Evolutionary conservation across 2,329 filamentous ascomycete genomes (phyloP).

Genomic region (Beauveria rudraprayagi): DNA sequence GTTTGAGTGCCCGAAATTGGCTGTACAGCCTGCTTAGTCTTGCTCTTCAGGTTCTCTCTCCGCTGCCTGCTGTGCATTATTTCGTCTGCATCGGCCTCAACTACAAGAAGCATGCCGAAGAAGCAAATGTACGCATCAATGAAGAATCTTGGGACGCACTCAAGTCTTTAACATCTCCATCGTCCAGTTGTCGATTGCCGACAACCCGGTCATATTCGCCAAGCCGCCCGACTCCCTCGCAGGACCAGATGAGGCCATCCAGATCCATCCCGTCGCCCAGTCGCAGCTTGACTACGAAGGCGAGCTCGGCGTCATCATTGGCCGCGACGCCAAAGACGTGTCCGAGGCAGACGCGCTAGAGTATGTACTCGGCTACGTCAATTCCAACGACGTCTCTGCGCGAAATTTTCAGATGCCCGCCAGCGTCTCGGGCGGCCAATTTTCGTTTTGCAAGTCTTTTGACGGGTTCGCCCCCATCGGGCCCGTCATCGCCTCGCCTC

Average conservation of each 20-base stretch:
- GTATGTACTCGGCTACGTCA: slow-evolving; percentile 49
- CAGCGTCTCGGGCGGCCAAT: slow-evolving; percentile 28
- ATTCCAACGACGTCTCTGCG: slow-evolving; percentile 45
- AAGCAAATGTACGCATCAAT: slow-evolving; percentile 13
- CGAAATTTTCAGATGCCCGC: slow-evolving; percentile 41
- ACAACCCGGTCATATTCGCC: slow-evolving; percentile 14
- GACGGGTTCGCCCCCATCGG: slow-evolving; percentile 46
- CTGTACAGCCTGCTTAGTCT: background rate
- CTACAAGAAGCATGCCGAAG: slow-evolving; percentile 20
- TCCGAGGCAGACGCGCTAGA: slow-evolving; percentile 36
- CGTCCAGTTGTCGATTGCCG: background rate
- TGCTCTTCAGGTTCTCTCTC: background rate
- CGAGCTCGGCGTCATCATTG: slow-evolving; percentile 43
- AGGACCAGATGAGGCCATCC: slow-evolving; percentile 14
- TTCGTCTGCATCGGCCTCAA: slow-evolving; percentile 23
- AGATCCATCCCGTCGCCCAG: slow-evolving; percentile 37
- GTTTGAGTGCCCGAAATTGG: fast-evolving
- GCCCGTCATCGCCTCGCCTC: slow-evolving; percentile 25
- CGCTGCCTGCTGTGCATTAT: background rate
- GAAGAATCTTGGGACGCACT: too few species aligned
- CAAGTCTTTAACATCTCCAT: background rate
- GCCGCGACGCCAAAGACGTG: slow-evolving; percentile 38
- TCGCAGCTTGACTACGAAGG: slow-evolving; percentile 19
- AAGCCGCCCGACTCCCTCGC: slow-evolving; percentile 17
- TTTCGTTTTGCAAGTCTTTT: slow-evolving; percentile 42